Evolutionary conservation across 116 monocot species (phyloP), one percentile per base, ranked within the genome.

Genomic region (Posidonia oceanica): DNA sequence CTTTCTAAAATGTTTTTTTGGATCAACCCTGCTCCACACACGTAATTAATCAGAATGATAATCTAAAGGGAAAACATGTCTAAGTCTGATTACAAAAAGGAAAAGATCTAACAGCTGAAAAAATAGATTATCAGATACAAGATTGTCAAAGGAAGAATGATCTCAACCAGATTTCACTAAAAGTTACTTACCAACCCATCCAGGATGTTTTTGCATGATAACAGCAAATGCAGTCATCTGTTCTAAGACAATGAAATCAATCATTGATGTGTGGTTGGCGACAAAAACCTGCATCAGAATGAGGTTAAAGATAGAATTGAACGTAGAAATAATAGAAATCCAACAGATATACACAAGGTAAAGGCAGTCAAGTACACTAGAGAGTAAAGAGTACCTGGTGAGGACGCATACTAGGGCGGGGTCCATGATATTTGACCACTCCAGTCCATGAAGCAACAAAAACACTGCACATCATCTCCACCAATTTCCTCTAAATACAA

Each of bases 391-490:
- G 18, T 59, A 97, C 96, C 87, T 97, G 96, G 57, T 89, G 85
- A 66, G 92, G 96, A 4, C 91, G 86, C 78, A 80, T 97, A 75
- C 89, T 91, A 7, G 96, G 96, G 5, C 96, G 88, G 67, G 96
- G 92, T 12, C 96, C 96, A 77, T 97, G 96, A 75, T 97, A 97
- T 69, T 81, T 97, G 64, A 97, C 78, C 36, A 97, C 96, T 61
- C 96, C 96, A 17, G 96, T 97, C 96, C 96, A 97, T 42, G 96
- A 97, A 79, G 92, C 86, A 76, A 97, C 96, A 85, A 96, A 96
- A n/a, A 87, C 81, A 66, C 88, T 78, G 75, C 91, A 96, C 80
- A 96, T 91, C 91, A 96, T 91, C 77, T 96, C 91, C 63, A 96
- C 91, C 77, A 96, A 78, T 53, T 78, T 91, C 66, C 91, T 84